A percentile compares a stretch with the other conserved stretches of the same genome.
phyloP scores from a whole-genome alignment of 2,329 filamentous ascomycete genomes.

The Trichothecium roseum region DNA sequence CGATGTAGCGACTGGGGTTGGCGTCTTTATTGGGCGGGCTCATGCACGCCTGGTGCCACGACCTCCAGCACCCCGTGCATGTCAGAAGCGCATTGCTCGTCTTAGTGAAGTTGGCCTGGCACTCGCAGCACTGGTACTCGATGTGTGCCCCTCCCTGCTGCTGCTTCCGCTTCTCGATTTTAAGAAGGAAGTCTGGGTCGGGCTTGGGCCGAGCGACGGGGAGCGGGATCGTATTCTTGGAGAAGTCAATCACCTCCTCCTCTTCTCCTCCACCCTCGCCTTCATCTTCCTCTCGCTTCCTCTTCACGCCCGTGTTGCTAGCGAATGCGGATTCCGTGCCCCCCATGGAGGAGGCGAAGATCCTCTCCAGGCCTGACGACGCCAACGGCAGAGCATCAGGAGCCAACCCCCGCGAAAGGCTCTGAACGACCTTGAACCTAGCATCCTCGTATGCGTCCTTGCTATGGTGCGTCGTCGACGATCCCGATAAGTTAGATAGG shows the following conservation, averaged over 20 bases:
- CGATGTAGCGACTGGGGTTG: too few species aligned
- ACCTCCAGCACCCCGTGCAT: conserved; percentile 12
- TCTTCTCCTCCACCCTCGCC: conserved; percentile 8
- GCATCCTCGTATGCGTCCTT: conserved; percentile 1
- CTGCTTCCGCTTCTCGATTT: conserved; percentile 6
- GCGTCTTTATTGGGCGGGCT: conserved; percentile 1
- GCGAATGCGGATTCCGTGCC: neutral
- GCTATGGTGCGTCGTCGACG: neutral
- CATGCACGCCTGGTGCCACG: conserved; percentile 15
- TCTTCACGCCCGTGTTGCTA: conserved; percentile 12
- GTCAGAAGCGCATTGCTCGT: conserved; percentile 11
- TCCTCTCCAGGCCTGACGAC: too few species aligned
- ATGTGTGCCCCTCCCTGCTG: neutral
- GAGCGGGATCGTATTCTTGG: conserved; percentile 17
- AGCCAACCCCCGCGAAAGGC: conserved; percentile 3
- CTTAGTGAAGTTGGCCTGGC: conserved; percentile 9
- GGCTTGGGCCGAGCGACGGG: neutral
- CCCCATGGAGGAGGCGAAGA: neutral
- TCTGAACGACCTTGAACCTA: neutral
- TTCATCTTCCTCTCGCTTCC: conserved; percentile 14
- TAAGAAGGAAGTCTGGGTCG: conserved; percentile 4
- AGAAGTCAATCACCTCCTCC: conserved; percentile 19
- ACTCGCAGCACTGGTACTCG: conserved; percentile 9
- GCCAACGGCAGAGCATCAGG: neutral
- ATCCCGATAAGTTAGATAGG: neutral